phyloP scores from a whole-genome alignment of 768 basidiomycete genomes.

The Dioszegia aurantiaca region DNA sequence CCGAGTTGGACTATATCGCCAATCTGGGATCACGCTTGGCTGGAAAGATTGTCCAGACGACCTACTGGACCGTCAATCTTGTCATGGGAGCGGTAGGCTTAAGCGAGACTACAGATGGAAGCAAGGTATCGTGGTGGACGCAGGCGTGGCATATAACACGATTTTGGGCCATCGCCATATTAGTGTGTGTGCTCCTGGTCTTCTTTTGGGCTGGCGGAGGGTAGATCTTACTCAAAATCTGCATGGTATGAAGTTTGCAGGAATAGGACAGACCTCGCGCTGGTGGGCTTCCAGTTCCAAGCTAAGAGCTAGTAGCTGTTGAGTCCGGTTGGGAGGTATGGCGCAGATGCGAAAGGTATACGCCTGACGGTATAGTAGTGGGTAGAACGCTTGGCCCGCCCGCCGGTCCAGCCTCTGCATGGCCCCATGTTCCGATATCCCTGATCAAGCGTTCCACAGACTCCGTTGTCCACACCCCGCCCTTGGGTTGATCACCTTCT shows the following conservation, averaged over 20 bases:
- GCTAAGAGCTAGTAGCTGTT: too few species aligned
- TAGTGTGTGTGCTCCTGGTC: neutral
- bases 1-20: neutral
- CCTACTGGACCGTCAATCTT: neutral
- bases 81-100: neutral
- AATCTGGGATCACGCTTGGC: neutral
- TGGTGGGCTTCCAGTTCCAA: too few species aligned
- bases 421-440: slow-evolving; percentile 1
- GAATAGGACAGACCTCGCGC: too few species aligned
- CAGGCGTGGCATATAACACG: neutral
- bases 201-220: neutral
- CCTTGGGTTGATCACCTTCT: slow-evolving; percentile 17
- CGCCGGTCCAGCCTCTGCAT: neutral
- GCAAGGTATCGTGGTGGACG: neutral
- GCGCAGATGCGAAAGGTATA: too few species aligned
- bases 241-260: too few species aligned
- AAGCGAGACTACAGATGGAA: neutral
- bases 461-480: slow-evolving; percentile 11
- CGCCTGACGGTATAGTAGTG: too few species aligned
- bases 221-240: too few species aligned
- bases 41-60: neutral
- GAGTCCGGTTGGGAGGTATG: too few species aligned
- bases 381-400: too few species aligned
- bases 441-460: slow-evolving; percentile 13
- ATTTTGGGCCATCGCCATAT: neutral